A percentile compares a stretch with the other conserved stretches of the same genome.
These are phyloP conservation scores for Mortierella sp. DNA, from an alignment of 371 early-diverging fungal genomes.

Conservation along the genomic window DNA sequence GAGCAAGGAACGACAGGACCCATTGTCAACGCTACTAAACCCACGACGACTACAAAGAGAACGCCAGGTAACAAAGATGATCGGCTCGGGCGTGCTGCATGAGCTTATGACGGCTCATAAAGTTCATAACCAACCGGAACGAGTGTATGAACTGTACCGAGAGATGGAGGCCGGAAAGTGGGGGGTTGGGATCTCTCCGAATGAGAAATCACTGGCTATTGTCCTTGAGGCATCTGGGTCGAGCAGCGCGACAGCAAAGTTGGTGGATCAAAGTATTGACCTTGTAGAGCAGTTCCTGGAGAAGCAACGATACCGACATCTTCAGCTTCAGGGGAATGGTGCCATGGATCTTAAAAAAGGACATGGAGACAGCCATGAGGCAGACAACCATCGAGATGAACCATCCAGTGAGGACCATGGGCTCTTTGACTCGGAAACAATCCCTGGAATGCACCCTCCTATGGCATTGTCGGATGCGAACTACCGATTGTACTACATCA, in stretches of 20 bases:
- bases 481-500: slow-evolving; percentile 35
- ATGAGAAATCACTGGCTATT: slow-evolving; percentile 33
- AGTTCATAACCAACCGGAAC: slow-evolving; percentile 18
- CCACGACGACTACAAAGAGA: slow-evolving; percentile 1
- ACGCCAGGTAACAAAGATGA: slow-evolving; percentile 8
- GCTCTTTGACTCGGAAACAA: neutral
- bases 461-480: slow-evolving; percentile 26
- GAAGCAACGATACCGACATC: neutral
- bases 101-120: slow-evolving; percentile 39
- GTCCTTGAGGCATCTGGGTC: slow-evolving; percentile 37
- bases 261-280: slow-evolving; percentile 27
- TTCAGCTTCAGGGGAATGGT: neutral
- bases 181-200: slow-evolving; percentile 29
- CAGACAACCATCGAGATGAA: neutral
- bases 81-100: slow-evolving; percentile 26
- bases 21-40: neutral
- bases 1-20: neutral
- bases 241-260: neutral
- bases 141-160: slow-evolving; percentile 30
- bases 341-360: neutral
- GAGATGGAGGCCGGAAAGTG: slow-evolving; percentile 38
- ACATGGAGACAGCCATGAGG: neutral
- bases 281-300: slow-evolving; percentile 17
- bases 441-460: neutral
- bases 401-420: neutral